Conservation (phyloP, 331 rosid genomes). For the Malus hybrid region DNA sequence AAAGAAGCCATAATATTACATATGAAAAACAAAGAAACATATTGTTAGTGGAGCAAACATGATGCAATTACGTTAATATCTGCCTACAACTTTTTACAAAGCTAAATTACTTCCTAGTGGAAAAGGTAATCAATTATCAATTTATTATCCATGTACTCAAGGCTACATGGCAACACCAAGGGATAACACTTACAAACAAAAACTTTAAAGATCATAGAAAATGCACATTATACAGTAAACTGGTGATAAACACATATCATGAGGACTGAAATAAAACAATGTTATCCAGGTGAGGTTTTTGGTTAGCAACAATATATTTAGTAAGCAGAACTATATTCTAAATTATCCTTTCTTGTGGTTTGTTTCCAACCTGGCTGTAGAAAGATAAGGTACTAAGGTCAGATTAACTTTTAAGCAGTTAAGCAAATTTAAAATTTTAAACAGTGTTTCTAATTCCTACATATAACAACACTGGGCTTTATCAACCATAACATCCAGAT, state of each 20-base stretch:
- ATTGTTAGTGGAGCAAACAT: too few species aligned
- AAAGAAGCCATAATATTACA: too few species aligned
- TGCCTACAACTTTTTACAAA: too few species aligned
- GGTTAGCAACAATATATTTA: background rate
- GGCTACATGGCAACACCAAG: background rate
- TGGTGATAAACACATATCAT: background rate
- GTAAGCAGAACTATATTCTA: background rate
- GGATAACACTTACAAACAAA: background rate
- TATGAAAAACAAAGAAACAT: too few species aligned
- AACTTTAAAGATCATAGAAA: background rate
- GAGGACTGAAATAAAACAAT: background rate
- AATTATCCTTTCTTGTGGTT: background rate
- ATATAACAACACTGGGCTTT: background rate
- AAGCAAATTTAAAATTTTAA: background rate
- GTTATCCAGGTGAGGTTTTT: background rate
- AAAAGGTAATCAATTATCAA: background rate
- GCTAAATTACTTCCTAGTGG: too few species aligned
- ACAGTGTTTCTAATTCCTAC: background rate
- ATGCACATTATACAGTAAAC: background rate
- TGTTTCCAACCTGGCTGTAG: background rate
- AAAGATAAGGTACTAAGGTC: background rate
- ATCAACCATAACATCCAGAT: too few species aligned
- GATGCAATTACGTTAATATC: too few species aligned
- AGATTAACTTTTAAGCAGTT: background rate
- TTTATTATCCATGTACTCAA: background rate